Percentiles rank a stretch among this genome's conserved stretches.
phyloP scores from a whole-genome alignment of 2,329 filamentous ascomycete genomes.

The Knufia petricola region DNA sequence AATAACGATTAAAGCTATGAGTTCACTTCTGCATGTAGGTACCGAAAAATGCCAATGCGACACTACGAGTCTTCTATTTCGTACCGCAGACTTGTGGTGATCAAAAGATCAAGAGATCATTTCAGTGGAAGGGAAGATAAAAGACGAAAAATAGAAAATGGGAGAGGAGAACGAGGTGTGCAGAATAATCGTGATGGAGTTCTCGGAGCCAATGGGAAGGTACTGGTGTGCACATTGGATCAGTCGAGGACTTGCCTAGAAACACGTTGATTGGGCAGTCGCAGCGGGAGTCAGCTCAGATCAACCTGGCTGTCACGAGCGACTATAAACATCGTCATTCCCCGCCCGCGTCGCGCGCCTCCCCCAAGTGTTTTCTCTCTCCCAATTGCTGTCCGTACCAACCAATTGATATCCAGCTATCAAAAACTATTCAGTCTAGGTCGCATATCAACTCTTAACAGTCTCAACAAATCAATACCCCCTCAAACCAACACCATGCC shows the following conservation, averaged over 20 bases:
- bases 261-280: conserved; percentile 16
- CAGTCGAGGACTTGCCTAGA: conserved; percentile 1
- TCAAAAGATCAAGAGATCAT: conserved; percentile 9
- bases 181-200: background rate
- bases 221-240: background rate
- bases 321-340: conserved; percentile 26
- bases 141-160: conserved; percentile 11
- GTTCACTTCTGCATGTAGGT: no score
- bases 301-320: conserved; percentile 14
- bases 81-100: background rate
- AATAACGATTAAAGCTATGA: no score
- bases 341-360: conserved; percentile 30
- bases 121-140: conserved; percentile 19
- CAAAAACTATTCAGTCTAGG: conserved; percentile 12
- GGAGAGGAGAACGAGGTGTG: conserved; percentile 13
- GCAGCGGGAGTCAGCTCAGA: conserved; percentile 11
- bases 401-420: conserved; percentile 6
- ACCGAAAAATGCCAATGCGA: background rate
- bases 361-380: conserved; percentile 21
- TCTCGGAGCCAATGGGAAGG: conserved; percentile 10
- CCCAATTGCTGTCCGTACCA: conserved; percentile 13
- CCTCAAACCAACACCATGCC: conserved; percentile 42
- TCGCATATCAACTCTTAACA: conserved; percentile 14
- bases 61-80: background rate
- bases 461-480: conserved; percentile 14